A percentile compares a stretch with the other conserved stretches of the same genome.
These are phyloP conservation scores for Metarhizium robertsii DNA, from an alignment of 2,329 filamentous ascomycete genomes.

Conservation along the genomic window DNA sequence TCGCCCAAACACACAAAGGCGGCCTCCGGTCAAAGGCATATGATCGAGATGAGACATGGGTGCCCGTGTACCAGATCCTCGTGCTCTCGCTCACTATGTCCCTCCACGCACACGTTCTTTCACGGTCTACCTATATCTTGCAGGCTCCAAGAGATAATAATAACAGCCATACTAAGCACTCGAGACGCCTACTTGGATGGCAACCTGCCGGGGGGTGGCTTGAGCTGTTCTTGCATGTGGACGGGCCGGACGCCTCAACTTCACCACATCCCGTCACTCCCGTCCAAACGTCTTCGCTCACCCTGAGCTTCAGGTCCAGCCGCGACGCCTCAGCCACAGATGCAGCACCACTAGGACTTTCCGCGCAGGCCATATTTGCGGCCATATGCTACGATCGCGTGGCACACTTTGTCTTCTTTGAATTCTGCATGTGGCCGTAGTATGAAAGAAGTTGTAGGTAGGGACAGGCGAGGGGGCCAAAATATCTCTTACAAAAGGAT, in stretches of 20 bases:
- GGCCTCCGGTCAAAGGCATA: constrained; percentile 1
- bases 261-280: background rate
- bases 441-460: background rate
- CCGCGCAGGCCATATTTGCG: constrained; percentile 1
- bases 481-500: background rate
- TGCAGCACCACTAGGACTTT: background rate
- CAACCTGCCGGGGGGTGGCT: background rate
- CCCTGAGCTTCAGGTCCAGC: background rate
- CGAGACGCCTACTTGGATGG: background rate
- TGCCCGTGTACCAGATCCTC: background rate
- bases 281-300: background rate
- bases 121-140: background rate
- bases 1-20: constrained; percentile 1
- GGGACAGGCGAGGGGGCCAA: background rate
- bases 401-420: constrained; percentile 5
- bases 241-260: background rate
- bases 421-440: constrained; percentile 1
- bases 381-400: constrained; percentile 8
- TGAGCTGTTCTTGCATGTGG: background rate
- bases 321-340: constrained; percentile 5
- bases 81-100: background rate
- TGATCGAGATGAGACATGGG: constrained; percentile 1
- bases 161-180: background rate
- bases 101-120: background rate
- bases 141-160: background rate